Evolutionary conservation across 805 yeast genomes (phyloP).

Genomic region (Cyberlindnera xylosilytica): DNA sequence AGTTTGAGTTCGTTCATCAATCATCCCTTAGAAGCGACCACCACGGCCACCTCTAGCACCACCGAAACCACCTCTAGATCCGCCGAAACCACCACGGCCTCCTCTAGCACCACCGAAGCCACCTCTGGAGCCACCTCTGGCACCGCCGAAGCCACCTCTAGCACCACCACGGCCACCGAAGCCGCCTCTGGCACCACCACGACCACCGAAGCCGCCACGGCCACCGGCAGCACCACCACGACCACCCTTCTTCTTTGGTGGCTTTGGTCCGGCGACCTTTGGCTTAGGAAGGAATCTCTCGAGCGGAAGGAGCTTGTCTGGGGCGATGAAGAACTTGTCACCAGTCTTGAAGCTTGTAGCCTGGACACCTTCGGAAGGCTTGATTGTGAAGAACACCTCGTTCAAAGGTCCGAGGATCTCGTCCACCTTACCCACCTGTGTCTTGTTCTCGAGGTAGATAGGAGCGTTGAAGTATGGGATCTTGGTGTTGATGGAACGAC

Average conservation of each 20-base stretch:
- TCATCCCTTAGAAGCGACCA: slow-evolving; percentile 9
- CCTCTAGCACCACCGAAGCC: slow-evolving; percentile 25
- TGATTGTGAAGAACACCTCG: slow-evolving; percentile 96
- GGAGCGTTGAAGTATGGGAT: slow-evolving; percentile 99
- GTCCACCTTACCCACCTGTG: slow-evolving; percentile 95
- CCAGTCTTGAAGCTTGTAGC: slow-evolving; percentile 92
- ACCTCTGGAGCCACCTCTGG: slow-evolving; percentile 27
- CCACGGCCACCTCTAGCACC: slow-evolving; percentile 20
- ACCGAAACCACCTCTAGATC: slow-evolving; percentile 22
- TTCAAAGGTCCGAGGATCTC: slow-evolving; percentile 97
- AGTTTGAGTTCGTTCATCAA: background rate
- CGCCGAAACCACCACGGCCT: slow-evolving; percentile 13
- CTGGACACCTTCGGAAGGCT: slow-evolving; percentile 94
- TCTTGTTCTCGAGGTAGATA: slow-evolving; percentile 91
- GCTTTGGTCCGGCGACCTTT: slow-evolving; percentile 78
- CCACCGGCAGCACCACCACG: slow-evolving; percentile 52
- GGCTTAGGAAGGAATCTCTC: slow-evolving; percentile 98
- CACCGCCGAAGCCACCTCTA: slow-evolving; percentile 34
- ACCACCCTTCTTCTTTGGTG: slow-evolving; percentile 64
- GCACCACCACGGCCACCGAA: slow-evolving; percentile 44
- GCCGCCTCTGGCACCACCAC: slow-evolving; percentile 32
- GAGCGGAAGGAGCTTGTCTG: slow-evolving; percentile 91
- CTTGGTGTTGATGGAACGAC: slow-evolving; percentile 91
- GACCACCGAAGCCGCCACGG: slow-evolving; percentile 33
- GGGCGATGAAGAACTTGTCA: slow-evolving; percentile 92